phyloP scores from a whole-genome alignment of 1,139 yeast genomes.

The Scheffersomyces cryptocercus region DNA sequence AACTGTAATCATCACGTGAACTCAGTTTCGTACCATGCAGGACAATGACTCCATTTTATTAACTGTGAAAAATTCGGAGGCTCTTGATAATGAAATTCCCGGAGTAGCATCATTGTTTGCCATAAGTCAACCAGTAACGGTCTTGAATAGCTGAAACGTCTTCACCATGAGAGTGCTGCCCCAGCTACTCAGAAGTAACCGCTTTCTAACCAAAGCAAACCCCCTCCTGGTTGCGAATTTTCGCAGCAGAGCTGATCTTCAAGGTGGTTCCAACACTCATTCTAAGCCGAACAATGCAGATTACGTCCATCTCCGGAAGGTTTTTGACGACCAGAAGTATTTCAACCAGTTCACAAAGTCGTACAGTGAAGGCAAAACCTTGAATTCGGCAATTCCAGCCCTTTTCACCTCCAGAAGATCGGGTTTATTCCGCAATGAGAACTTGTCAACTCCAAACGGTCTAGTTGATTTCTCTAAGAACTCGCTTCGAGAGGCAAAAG shows the following conservation, averaged over 20 bases:
- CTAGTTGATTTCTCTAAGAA: slow-evolving; percentile 63
- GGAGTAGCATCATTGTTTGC: no score
- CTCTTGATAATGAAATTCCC: no score
- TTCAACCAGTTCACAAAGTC: slow-evolving; percentile 35
- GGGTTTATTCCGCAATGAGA: slow-evolving; percentile 77
- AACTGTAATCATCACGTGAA: no score
- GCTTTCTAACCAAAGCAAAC: slow-evolving; percentile 6
- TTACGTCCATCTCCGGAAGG: slow-evolving; percentile 23
- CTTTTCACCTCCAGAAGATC: slow-evolving; percentile 21
- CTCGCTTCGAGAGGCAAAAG: slow-evolving; percentile 64
- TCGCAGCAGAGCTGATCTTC: neutral
- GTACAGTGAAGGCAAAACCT: slow-evolving; percentile 12
- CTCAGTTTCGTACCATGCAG: no score
- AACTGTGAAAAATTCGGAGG: no score
- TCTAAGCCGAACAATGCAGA: neutral
- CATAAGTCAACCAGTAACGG: no score
- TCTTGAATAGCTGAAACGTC: no score
- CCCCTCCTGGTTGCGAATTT: slow-evolving; percentile 1
- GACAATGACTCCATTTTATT: no score
- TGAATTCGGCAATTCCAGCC: slow-evolving; percentile 6
- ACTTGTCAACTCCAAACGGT: slow-evolving; percentile 69
- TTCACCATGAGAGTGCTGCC: slow-evolving; percentile 6
- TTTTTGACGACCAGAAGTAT: slow-evolving; percentile 50
- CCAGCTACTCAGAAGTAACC: slow-evolving; percentile 6
- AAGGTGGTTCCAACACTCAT: neutral